phyloP scores from a whole-genome alignment of 2,329 filamentous ascomycete genomes.

The Cytospora piceae region DNA sequence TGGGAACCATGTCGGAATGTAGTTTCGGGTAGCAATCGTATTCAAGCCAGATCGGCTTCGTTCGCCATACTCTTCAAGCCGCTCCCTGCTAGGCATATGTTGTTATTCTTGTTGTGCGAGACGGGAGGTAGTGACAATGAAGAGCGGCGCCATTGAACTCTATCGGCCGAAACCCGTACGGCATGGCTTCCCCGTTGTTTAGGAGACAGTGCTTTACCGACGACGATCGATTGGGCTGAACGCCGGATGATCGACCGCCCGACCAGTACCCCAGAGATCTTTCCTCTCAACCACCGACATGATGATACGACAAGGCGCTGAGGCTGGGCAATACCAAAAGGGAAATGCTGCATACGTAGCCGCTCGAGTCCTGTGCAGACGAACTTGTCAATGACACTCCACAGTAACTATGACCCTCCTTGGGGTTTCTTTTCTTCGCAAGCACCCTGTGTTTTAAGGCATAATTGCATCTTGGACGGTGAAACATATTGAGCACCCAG shows the following conservation, averaged over 20 bases:
- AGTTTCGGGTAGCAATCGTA: neutral
- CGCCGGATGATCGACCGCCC: conserved; percentile 14
- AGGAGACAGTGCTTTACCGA: conserved; percentile 1
- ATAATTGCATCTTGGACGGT: neutral
- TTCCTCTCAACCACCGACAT: neutral
- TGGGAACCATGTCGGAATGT: no score
- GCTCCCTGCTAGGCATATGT: conserved; percentile 1
- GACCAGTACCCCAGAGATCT: neutral
- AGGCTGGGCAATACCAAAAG: conserved; percentile 4
- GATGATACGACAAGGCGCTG: conserved; percentile 15
- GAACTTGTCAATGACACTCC: conserved; percentile 9
- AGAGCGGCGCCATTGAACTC: neutral
- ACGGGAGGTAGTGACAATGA: neutral
- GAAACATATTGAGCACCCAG: neutral
- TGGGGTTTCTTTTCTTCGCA: conserved; percentile 20
- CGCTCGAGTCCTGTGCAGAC: neutral
- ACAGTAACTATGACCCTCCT: neutral
- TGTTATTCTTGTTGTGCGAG: conserved; percentile 8
- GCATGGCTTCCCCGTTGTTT: neutral
- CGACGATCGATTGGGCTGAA: conserved; percentile 8
- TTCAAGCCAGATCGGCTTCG: neutral
- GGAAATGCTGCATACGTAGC: conserved; percentile 2
- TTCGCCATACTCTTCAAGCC: neutral
- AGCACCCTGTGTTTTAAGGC: conserved; percentile 18
- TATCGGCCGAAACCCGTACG: neutral